Evolutionary conservation across 1,284 basidiomycete species (phyloP), one percentile per base, ranked within the genome.

Genomic region (Fomitopsis pinicola): DNA sequence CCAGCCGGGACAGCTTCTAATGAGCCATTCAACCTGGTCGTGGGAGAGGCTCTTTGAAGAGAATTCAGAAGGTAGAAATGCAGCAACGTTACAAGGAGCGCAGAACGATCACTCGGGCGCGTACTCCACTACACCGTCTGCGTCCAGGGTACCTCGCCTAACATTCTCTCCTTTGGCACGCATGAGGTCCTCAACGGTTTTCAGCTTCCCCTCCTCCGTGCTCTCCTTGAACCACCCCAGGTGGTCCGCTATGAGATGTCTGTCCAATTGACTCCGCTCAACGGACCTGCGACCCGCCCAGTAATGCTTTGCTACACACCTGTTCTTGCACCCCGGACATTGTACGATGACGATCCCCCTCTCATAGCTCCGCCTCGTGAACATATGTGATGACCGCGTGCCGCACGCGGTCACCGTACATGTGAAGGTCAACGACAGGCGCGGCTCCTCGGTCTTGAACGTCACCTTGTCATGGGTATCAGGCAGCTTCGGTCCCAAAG

Each of bases 341-440:
- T 97, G 86, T 0, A 98, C 86, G 36, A 99, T 80, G 1, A 98
- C 96, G 59, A 98, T 91, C 0, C 97, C 97, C 54, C 82, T 85
- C 69, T 90, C 84, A 74, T 98, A 99, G 33, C 92, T 86, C 40
- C 86, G 82, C 72, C 88, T 91, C 10, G 91, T 84, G 72, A 98
- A 98, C 64, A 93, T 85, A 70, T 98, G 97, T 10, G 92, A 88
- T 9, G 92, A 95, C 2, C 96, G 87, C 66, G 91, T 87, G 5
- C 82, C 82, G 69, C 96, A 98, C 1, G 82, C 82, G 17, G 80
- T 69, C 1, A 86, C 94, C 0, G 93, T 94, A 74, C 95, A 97
- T 6, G 95, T 97, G 69, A 97, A 95, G 0, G 92, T 94, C 59
- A 96, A 77, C 5, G 86, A 86, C 35, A 91, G 76, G 38, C 80